phyloP scores from a whole-genome alignment of 306 rosid genomes.

The Lithocarpus polystachyus region DNA sequence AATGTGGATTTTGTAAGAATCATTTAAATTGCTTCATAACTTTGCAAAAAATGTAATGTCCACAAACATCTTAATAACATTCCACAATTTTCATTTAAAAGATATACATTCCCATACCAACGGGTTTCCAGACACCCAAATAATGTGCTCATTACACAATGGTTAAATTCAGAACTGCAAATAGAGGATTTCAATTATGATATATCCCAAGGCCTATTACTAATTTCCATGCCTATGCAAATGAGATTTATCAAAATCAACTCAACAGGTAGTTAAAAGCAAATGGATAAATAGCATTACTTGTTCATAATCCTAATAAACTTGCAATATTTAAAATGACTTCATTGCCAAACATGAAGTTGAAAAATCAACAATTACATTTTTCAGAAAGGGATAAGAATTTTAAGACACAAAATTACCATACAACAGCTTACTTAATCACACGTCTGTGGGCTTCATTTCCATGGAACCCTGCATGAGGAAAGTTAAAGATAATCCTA shows the following conservation, averaged over 20 bases:
- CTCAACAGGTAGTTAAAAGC: background rate
- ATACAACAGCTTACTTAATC: slow-evolving; percentile 44
- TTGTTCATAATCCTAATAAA: background rate
- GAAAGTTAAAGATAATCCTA: slow-evolving; percentile 50
- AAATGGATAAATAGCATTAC: background rate
- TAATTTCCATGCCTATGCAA: background rate
- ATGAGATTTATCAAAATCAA: background rate
- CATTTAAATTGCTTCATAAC: no score
- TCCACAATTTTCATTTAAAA: background rate
- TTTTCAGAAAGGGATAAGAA: background rate
- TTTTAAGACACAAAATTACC: background rate
- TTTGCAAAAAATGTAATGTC: no score
- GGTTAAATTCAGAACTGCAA: background rate
- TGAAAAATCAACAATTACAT: background rate
- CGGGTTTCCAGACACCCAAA: background rate
- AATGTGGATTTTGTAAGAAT: no score
- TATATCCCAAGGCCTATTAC: background rate
- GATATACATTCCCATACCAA: background rate
- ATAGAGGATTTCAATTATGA: background rate
- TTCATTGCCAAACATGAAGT: background rate
- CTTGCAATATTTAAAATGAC: background rate
- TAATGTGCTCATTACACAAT: background rate
- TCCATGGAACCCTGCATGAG: background rate
- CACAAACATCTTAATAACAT: no score
- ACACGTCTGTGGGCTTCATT: slow-evolving; percentile 13